Evolutionary conservation across 2,329 filamentous ascomycete species (phyloP).

Genomic region (Plectosphaerella cucumerina): DNA sequence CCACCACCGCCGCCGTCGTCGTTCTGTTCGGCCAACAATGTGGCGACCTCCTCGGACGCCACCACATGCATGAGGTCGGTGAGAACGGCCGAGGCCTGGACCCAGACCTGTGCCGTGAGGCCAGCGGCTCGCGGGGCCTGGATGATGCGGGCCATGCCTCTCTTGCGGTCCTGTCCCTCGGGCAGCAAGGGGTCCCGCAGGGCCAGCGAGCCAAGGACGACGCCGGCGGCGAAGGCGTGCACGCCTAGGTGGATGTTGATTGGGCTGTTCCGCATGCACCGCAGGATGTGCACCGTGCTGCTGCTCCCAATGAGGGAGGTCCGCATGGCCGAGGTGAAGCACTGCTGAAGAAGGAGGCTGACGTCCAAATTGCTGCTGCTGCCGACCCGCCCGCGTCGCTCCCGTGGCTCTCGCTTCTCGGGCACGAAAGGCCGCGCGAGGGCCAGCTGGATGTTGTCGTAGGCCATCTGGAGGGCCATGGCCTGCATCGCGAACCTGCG

Average conservation of each 20-base stretch:
- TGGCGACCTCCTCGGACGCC: neutral
- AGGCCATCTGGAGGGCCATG: neutral
- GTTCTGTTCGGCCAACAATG: neutral
- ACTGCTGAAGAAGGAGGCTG: neutral
- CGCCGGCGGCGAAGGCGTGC: neutral
- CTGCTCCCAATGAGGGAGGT: neutral
- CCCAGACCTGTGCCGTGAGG: neutral
- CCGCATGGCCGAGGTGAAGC: neutral
- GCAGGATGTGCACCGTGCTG: neutral
- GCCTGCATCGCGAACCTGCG: conserved; percentile 1
- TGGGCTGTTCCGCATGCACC: neutral
- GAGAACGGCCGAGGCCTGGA: neutral
- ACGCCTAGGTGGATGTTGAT: neutral
- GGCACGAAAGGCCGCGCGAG: neutral
- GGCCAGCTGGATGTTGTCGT: neutral
- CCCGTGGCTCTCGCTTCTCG: neutral
- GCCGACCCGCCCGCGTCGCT: too few relatives aligned
- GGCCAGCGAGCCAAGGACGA: neutral
- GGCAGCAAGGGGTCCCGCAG: neutral
- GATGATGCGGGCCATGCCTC: neutral
- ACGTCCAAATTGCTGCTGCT: too few relatives aligned
- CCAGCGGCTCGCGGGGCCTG: neutral
- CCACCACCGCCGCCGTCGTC: too few relatives aligned
- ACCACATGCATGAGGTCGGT: neutral
- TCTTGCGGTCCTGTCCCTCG: neutral